Evolutionary conservation across 2,329 filamentous ascomycete genomes (phyloP), one percentile per base, ranked within the genome.

Genomic region (Xenosphaeropsis pyriputrescens): DNA sequence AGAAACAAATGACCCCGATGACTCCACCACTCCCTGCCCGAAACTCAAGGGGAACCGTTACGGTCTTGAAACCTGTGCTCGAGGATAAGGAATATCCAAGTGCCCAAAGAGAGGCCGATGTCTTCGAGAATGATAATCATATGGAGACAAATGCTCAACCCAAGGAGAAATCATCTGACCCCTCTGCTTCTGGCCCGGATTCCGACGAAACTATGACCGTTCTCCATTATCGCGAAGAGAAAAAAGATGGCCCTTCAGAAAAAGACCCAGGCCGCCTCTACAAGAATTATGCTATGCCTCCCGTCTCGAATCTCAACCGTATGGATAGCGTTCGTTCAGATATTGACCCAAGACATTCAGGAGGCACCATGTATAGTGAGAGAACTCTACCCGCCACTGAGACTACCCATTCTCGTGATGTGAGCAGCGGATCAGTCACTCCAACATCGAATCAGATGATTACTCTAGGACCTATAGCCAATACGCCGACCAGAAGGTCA

Each of bases 41-140:
- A 11, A 26, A 9, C 12, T 26, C 22, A 6, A 26, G 22, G 12
- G 35, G 34, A 2, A 18, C 43, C 12, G 48, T 52, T 7, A 57
- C 52, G 3, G 51, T 54, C 5, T 45, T 61, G 15, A 56, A 57
- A 9, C 53, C 61, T 2, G 54, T 61, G 5, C 45, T 44, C n/a
- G 59, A 63, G 42, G 50, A 51, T 30, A 47, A 46, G 13, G 59
- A 62, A 17, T 2, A n/a, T 17, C 13, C 30, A 15, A 32, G 30
- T 32, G 14, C n/a, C 8, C 14, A 14, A 15, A 17, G 30, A 7
- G 14, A 14, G 5, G 30, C 12, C 12, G 16, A 7, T 7, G 30
- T 32, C 4, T 17, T n/a, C 14, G 14, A 32, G 12, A 26, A 26
- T 3, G 22, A 26, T 9, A 26, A 6, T 3, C 22, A 26, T 9